Base-by-base conservation (phyloP, 208 protist genomes). In the Tritrichomonas musculus region DNA sequence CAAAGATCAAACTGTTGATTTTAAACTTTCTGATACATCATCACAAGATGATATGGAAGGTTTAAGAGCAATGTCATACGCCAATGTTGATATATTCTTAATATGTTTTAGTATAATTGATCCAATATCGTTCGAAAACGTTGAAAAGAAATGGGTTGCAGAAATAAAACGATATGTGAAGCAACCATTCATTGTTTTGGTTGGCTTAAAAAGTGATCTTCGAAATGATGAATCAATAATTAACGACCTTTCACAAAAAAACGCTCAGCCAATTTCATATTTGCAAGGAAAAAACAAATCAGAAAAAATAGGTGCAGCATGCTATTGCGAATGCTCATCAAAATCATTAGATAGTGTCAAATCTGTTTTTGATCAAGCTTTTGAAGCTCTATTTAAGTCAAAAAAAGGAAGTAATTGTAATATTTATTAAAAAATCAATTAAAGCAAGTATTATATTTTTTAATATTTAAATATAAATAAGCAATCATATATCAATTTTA, bases 61-160 rank as follows among this genome's bases (percentile, higher is more conserved):
- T 20, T 49, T 95, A 27, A 69, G 94, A 14, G 82, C 94, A 50
- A 60, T 95, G 50, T 95, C 94, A 33, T 95, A 95, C 50, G 33
- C 69, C 50, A 94, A 97, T 22, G 97, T 96, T 49, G 95, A 97
- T 92, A 95, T 97, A 22, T 97, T 97, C 55, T 92, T 97, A 25
- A 92, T 97, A 39, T 95, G 94, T 80, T 97, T 97, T 93, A 95
- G 93, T 27, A 84, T 97, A 93, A 94, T 96, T 84, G 93, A 84
- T n/a, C 96, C 94, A 33, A 55, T 94, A 30, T 97, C 96, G n/a
- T 96, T 97, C 65, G 95, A 96, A 27, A 97, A 97, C 93, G 95
- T 97, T 30, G 53, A 92, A 17, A 93, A 11, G 1, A 95, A 82
- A 25, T 94, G 77, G 93, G 41, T 77, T 41, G 4, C 36, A 39